A percentile compares a stretch with the other conserved stretches of the same genome.
Conservation (phyloP, 2,329 filamentous ascomycete species). For the Cladosporium velox region DNA sequence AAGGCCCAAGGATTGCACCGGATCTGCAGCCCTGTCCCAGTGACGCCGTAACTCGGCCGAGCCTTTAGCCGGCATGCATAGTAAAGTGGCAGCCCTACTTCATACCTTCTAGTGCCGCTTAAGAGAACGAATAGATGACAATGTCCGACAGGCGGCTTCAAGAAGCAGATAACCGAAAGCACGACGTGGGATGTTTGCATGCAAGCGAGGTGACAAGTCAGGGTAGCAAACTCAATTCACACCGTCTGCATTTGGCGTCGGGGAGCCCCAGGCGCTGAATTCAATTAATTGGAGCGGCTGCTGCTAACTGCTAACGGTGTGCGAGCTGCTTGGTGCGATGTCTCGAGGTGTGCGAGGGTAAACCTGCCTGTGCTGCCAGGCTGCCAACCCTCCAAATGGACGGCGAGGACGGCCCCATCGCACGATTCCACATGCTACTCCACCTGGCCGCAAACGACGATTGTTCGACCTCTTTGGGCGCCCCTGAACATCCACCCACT, state of each 20-base stretch:
- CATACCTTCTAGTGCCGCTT: not conserved
- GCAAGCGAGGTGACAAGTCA: not conserved
- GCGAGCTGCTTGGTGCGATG: not conserved
- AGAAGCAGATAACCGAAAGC: not conserved
- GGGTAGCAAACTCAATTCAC: not conserved
- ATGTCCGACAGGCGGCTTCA: not conserved
- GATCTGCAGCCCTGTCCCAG: not conserved
- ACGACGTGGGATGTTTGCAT: slow-evolving; percentile 1
- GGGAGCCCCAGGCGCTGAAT: slow-evolving; percentile 2
- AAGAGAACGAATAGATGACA: not conserved
- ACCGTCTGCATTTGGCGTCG: not conserved
- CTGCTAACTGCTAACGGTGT: not conserved
- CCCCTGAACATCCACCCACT: not conserved
- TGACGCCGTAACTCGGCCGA: not conserved
- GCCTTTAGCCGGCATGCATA: not conserved
- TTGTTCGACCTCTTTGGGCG: not conserved
- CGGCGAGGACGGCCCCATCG: not conserved
- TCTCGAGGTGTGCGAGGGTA: not conserved
- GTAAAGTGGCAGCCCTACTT: not conserved
- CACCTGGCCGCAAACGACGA: not conserved
- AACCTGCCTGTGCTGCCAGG: not conserved
- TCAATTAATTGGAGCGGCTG: not conserved
- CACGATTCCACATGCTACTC: not conserved
- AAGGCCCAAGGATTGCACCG: not conserved
- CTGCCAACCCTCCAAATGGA: too few species aligned